Evolutionary conservation across 805 yeast species (phyloP), one percentile per base, ranked within the genome.

Genomic region (Spathaspora hagerdaliae): DNA sequence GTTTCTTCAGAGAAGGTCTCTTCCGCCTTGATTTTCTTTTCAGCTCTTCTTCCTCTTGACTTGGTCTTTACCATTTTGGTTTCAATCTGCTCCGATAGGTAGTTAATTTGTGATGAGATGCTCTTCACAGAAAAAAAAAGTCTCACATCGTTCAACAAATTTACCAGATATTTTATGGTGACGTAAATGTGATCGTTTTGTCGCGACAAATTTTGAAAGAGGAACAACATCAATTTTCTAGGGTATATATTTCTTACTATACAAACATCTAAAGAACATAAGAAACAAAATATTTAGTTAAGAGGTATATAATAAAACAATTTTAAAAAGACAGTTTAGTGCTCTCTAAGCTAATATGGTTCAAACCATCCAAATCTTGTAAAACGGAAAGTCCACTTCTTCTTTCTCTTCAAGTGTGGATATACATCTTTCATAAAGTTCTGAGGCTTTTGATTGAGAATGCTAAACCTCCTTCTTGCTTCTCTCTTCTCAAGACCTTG

Each of bases 41-140:
- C 65, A 24, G 64, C 61, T 58, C 76, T 69, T 65, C 76, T 69
- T 41, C 76, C 76, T 68, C 76, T 69, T 26, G 56, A 54, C 54
- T 69, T 60, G 24, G 51, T 39, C 39, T 51, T 47, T 35, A 45
- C 56, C 57, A 54, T 54, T 33, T 9, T 36, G n/a, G 26, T 24
- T 31, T 19, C 24, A 19, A 19, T 19, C 24, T 9, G 9, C 11
- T 27, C n/a, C 34, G 6, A 32, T 9, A 19, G 19, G 4, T 19
- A 27, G 24, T 2, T 24, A 31, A 19, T 31, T 2, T 40, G n/a
- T 1, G 24, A 31, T 27, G 41, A 14, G 41, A 39, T 39, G 41
- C 34, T 39, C 41, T 39, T 39, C 41, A 24, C 41, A 9, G 32
- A 29, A 29, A 29, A 29, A 9, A 29, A 29, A 9, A 29, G 12